A percentile compares a stretch with the other conserved stretches of the same genome.
These are phyloP conservation scores for Otatea glauca DNA, from an alignment of 176 grass and related monocot species.

Conservation along the genomic window DNA sequence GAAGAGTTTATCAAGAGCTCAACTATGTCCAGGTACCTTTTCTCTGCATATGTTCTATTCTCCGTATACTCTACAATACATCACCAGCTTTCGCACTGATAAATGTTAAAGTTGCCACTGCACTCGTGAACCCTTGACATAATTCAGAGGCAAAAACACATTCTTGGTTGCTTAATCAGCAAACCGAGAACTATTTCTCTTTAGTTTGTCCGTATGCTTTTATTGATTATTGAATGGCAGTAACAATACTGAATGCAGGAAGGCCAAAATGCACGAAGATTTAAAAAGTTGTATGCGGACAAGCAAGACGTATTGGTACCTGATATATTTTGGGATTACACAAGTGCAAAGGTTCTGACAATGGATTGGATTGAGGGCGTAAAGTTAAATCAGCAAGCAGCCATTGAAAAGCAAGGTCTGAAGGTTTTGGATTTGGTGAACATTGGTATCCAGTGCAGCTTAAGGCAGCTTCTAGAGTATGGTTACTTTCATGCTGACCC, in stretches of 20 bases:
- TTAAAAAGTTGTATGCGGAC: slow-evolving; percentile 94
- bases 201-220: not conserved
- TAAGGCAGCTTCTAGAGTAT: slow-evolving; percentile 93
- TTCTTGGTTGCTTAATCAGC: not conserved
- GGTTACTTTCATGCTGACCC: slow-evolving; percentile 96
- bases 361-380: slow-evolving; percentile 97
- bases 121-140: not conserved
- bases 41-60: slow-evolving; percentile 21
- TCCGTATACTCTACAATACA: not conserved
- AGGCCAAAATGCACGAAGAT: slow-evolving; percentile 92
- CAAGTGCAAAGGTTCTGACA: slow-evolving; percentile 87
- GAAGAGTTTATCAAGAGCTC: slow-evolving; percentile 94
- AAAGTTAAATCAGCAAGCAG: slow-evolving; percentile 88
- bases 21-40: slow-evolving; percentile 94
- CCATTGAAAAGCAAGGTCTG: slow-evolving; percentile 86
- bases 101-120: not conserved
- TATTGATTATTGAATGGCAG: slow-evolving; percentile 12
- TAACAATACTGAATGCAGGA: slow-evolving; percentile 57
- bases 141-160: not conserved
- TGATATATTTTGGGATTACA: slow-evolving; percentile 98
- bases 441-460: slow-evolving; percentile 94
- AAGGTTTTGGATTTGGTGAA: slow-evolving; percentile 88
- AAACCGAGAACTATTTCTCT: not conserved
- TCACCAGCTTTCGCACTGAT: too few species aligned
- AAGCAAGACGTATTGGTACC: slow-evolving; percentile 93